phyloP scores from a whole-genome alignment of 2,329 filamentous ascomycete genomes.

The Didymella arachidicola region DNA sequence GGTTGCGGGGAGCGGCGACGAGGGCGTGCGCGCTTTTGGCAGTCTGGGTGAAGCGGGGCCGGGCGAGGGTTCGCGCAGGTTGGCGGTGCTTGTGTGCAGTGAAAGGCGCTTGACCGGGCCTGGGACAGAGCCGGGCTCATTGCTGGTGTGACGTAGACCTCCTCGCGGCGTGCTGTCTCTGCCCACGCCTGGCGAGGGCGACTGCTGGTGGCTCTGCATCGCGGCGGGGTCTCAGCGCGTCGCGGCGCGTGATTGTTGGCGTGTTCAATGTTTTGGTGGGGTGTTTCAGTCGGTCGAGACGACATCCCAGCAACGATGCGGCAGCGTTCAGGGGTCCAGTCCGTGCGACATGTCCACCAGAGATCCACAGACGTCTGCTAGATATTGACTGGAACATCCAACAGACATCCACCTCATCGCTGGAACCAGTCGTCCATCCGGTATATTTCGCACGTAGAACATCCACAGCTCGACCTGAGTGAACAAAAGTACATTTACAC shows the following conservation, averaged over 20 bases:
- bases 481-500: no score
- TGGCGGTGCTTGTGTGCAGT: slow-evolving; percentile 44
- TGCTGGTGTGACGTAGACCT: slow-evolving; percentile 45
- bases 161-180: slow-evolving; percentile 25
- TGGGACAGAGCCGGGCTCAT: slow-evolving; percentile 44
- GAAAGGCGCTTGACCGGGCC: slow-evolving; percentile 49
- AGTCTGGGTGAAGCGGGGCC: slow-evolving; percentile 36
- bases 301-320: slow-evolving; percentile 8
- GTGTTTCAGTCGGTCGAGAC: slow-evolving; percentile 16
- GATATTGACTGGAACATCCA: no score
- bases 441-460: no score
- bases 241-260: slow-evolving; percentile 33
- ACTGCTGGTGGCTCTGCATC: slow-evolving; percentile 38
- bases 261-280: slow-evolving; percentile 20
- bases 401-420: background rate
- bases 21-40: slow-evolving; percentile 31
- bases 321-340: slow-evolving; percentile 1
- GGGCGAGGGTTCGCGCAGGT: slow-evolving; percentile 42
- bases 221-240: slow-evolving; percentile 33
- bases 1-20: slow-evolving; percentile 44
- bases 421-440: no score
- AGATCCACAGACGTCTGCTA: no score
- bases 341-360: no score
- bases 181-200: slow-evolving; percentile 13
- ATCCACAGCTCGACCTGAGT: no score